Evolutionary conservation across 75 land plant species (phyloP), one percentile per base, ranked within the genome.

Genomic region (Picea sitchensis): DNA sequence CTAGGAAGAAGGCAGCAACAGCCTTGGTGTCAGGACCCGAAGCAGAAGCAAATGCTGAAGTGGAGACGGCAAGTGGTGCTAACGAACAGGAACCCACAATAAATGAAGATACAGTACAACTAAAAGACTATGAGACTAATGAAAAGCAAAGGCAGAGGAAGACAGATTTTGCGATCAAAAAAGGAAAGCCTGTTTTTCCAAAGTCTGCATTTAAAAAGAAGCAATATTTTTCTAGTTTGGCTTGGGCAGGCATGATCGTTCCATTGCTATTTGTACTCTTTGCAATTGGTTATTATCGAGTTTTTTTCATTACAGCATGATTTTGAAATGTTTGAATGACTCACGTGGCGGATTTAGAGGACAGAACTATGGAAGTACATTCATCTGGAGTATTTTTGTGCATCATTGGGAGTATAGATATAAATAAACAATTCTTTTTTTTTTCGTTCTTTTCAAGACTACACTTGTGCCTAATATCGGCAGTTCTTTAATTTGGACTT

Each of bases 1-100:
- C 79, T 21, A 88, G 84, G 79, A 92, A 88, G 82, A 91, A 83
- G 81, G 79, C 82, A 38, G 87, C 58, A 62, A 78, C 82, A 30
- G 59, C 54, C 2, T 47, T 20, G 54, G 14, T 21, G 38, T 8
- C 84, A 73, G 79, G 23, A 21, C 17, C 60, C 59, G 71, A 62
- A 34, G 21, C 73, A 7, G 61, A 77, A 3, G 3, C 32, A 51
- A 85, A 83, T 41, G 21, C 78, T 44, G 58, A 76, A 18, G 83
- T 69, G 15, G 76, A 59, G 54, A 31, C 32, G 12, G 78, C 51
- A 44, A 54, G 78, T 12, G 81, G 65, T 21, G 71, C 62, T 21
- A 79, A 38, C 18, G 82, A 83, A 58, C 32, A 36, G 6, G 87
- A 84, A 54, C 54, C n/a, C 38, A 71, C 38, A 71, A n/a, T 71